A percentile compares a stretch with the other conserved stretches of the same genome.
Evolutionary conservation across 805 yeast species (phyloP).

Genomic region (Pichia deserticola): DNA sequence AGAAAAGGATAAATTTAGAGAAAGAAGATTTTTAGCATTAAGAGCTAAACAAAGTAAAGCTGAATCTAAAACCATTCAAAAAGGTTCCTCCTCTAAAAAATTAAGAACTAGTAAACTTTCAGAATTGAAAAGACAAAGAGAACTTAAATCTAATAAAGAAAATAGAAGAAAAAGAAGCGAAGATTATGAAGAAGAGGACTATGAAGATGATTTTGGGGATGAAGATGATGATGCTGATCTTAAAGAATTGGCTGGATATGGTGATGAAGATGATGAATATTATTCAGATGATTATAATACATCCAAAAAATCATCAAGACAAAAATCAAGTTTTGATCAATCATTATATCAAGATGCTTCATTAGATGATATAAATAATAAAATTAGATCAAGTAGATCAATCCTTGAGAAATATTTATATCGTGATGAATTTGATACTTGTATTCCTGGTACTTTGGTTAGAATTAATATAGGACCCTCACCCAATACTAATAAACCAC

Average conservation of each 20-base stretch:
- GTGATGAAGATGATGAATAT: conserved; percentile 26
- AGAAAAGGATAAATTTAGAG: conserved; percentile 82
- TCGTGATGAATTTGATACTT: conserved; percentile 71
- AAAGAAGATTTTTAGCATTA: conserved; percentile 73
- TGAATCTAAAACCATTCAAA: conserved; percentile 28
- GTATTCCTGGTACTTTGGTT: conserved; percentile 68
- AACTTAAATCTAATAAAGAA: conserved; percentile 20
- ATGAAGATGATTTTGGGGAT: conserved; percentile 27
- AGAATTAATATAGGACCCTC: conserved; percentile 75
- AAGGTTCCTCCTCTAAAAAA: conserved; percentile 19
- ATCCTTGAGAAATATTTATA: conserved; percentile 68
- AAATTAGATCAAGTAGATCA: conserved; percentile 69
- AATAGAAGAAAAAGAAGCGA: conserved; percentile 6
- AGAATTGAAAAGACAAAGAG: conserved; percentile 32
- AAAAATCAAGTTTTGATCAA: conserved; percentile 31
- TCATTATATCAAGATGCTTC: conserved; percentile 36
- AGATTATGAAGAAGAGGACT: conserved; percentile 17
- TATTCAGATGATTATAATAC: conserved; percentile 18
- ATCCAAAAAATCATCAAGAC: conserved; percentile 25
- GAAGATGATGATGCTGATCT: conserved; percentile 29
- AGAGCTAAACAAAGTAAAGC: conserved; percentile 58
- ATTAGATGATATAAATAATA: conserved; percentile 55
- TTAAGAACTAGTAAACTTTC: conserved; percentile 29
- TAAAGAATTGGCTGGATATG: conserved; percentile 1
- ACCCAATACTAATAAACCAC: conserved; percentile 50